A percentile compares a stretch with the other conserved stretches of the same genome.
Evolutionary conservation across 345 rosid species (phyloP).

Genomic region (Heritiera fomes): DNA sequence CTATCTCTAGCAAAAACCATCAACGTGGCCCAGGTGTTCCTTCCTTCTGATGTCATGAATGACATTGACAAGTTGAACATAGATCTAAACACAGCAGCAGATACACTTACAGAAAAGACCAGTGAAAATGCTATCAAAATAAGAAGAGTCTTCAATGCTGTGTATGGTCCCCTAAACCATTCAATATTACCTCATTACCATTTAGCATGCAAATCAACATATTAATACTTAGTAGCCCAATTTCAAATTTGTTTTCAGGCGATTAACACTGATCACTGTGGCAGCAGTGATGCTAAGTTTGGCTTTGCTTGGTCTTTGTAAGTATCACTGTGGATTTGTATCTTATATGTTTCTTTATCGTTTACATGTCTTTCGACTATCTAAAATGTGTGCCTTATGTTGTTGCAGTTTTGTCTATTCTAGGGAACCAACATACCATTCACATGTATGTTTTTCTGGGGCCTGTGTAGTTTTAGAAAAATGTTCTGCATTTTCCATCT

Average conservation of each 20-base stretch:
- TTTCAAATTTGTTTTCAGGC: conserved; percentile 46
- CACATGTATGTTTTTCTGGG: conserved; percentile 57
- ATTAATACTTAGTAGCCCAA: conserved; percentile 6
- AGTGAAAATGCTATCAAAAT: conserved; percentile 69
- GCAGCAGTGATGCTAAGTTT: conserved; percentile 88
- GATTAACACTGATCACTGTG: conserved; percentile 67
- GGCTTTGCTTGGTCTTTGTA: conserved; percentile 83
- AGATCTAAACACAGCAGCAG: conserved; percentile 75
- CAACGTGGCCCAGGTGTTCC: conserved; percentile 71
- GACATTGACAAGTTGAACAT: conserved; percentile 74
- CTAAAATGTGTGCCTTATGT: conserved; percentile 19
- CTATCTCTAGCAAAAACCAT: conserved; percentile 87
- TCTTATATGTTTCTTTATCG: conserved; percentile 21
- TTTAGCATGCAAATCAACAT: conserved; percentile 10
- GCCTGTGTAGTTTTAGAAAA: not conserved
- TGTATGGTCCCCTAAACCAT: conserved; percentile 52
- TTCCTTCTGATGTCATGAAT: conserved; percentile 56
- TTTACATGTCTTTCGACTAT: not conserved
- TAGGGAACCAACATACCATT: conserved; percentile 71
- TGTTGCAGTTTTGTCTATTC: conserved; percentile 67
- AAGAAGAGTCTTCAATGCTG: conserved; percentile 55
- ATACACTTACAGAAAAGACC: conserved; percentile 67
- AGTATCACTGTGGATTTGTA: conserved; percentile 28
- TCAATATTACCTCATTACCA: conserved; percentile 13
- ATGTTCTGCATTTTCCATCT: not conserved